A percentile compares a stretch with the other conserved stretches of the same genome.
Conservation (phyloP, 2,329 filamentous ascomycete genomes). For the Ilyonectria destructans region DNA sequence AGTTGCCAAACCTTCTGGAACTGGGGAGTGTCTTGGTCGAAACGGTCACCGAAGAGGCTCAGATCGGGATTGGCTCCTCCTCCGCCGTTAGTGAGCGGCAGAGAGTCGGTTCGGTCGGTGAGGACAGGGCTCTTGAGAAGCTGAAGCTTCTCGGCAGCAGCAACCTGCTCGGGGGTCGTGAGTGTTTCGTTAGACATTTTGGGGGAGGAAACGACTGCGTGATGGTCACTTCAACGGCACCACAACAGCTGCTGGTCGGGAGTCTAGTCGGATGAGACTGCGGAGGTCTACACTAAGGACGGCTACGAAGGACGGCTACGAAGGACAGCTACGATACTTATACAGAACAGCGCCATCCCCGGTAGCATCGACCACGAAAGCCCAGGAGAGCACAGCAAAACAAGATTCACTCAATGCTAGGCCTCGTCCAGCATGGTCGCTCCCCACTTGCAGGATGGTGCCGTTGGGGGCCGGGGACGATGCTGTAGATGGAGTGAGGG, state of each 20-base stretch:
- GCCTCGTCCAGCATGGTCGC: conserved; percentile 17
- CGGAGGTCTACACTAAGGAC: not conserved
- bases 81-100: conserved; percentile 15
- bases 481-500: not conserved
- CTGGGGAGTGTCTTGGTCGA: conserved; percentile 42
- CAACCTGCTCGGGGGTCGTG: conserved; percentile 13
- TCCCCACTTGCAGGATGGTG: conserved; percentile 3
- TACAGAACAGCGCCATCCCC: conserved; percentile 16
- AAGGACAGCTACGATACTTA: conserved; percentile 24
- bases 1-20: conserved; percentile 46
- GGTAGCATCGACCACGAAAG: conserved; percentile 1
- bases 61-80: conserved; percentile 36
- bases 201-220: conserved; percentile 5
- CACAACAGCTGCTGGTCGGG: not conserved
- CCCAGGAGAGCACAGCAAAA: too few species aligned
- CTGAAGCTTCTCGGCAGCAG: conserved; percentile 48
- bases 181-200: conserved; percentile 39
- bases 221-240: conserved; percentile 8
- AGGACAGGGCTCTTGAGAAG: conserved; percentile 54
- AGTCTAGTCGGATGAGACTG: conserved; percentile 2
- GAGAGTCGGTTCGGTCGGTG: conserved; percentile 33
- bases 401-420: not conserved
- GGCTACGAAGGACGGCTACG: not conserved
- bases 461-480: conserved; percentile 23
- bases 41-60: conserved; percentile 47